Evolutionary conservation across 208 protist genomes (phyloP).

Genomic region (Acanthamoeba castellanii): DNA sequence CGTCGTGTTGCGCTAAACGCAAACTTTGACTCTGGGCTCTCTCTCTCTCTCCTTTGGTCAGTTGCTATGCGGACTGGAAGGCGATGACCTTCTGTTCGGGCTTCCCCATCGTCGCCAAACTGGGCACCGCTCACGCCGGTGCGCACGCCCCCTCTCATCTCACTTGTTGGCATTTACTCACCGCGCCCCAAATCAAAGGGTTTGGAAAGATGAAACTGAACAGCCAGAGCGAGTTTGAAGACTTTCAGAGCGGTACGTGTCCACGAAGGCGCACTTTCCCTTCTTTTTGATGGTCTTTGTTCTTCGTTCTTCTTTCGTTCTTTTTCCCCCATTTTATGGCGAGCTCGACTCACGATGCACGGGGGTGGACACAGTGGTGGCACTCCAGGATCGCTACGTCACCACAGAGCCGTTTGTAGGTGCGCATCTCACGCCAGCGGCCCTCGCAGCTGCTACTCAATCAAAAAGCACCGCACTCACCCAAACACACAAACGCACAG

Average conservation of each 20-base stretch:
- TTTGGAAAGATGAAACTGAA: constrained; percentile 57
- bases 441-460: neutral
- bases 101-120: constrained; percentile 14
- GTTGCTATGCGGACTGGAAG: constrained; percentile 53
- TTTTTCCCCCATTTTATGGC: too few species aligned
- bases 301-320: neutral
- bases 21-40: too few species aligned
- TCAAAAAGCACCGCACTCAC: neutral
- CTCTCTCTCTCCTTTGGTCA: neutral
- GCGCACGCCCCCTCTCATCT: neutral
- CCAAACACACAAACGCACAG: neutral
- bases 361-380: neutral
- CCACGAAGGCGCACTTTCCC: neutral
- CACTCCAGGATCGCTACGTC: neutral
- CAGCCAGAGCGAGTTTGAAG: constrained; percentile 15
- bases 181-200: neutral
- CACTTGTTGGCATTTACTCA: neutral
- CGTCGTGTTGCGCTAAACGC: neutral
- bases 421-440: neutral
- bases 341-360: too few species aligned
- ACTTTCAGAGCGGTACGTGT: constrained; percentile 10
- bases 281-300: neutral
- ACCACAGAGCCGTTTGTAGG: constrained; percentile 15
- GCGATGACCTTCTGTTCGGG: constrained; percentile 28
- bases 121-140: neutral